These are phyloP conservation scores for Lachnellula hyalina DNA, from an alignment of 2,329 filamentous ascomycete genomes.

Conservation along the genomic window DNA sequence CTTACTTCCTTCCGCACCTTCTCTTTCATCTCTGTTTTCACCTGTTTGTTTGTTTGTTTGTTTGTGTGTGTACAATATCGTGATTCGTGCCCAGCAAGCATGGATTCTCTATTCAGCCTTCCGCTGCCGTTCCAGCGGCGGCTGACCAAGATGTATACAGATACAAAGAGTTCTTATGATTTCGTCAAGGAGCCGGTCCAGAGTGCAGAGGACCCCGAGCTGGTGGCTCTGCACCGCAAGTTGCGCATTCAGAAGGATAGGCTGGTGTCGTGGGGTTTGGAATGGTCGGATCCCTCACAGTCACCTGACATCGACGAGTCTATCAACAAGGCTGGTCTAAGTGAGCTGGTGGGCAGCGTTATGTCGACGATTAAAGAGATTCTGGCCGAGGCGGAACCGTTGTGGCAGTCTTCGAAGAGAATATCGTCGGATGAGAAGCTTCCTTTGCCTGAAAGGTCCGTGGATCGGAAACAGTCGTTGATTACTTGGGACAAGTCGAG, in stretches of 20 bases:
- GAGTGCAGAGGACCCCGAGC: constrained; percentile 61
- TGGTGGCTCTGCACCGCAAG: constrained; percentile 67
- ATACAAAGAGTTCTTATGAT: constrained; percentile 73
- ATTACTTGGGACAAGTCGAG: constrained; percentile 65
- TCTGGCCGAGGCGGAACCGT: constrained; percentile 66
- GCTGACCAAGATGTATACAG: constrained; percentile 70
- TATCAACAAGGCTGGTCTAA: constrained; percentile 66
- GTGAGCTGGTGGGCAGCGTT: constrained; percentile 72
- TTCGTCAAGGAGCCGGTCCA: constrained; percentile 62
- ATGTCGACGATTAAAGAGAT: constrained; percentile 78
- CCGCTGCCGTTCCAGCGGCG: constrained; percentile 49
- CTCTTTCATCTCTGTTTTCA: constrained; percentile 2
- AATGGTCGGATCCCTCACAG: constrained; percentile 69
- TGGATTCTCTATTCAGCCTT: constrained; percentile 28
- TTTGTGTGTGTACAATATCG: not conserved
- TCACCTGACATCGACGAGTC: constrained; percentile 66
- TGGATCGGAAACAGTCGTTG: constrained; percentile 49
- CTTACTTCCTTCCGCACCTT: not conserved
- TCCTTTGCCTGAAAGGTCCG: constrained; percentile 29
- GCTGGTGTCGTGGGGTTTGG: constrained; percentile 71
- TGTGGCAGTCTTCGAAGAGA: constrained; percentile 59
- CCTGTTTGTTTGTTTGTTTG: too few species aligned
- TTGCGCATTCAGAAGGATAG: constrained; percentile 70
- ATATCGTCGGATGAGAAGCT: constrained; percentile 23
- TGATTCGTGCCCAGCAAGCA: constrained; percentile 6